phyloP scores from a whole-genome alignment of 78 protist species.

The Mastigamoeba balamuthi region DNA sequence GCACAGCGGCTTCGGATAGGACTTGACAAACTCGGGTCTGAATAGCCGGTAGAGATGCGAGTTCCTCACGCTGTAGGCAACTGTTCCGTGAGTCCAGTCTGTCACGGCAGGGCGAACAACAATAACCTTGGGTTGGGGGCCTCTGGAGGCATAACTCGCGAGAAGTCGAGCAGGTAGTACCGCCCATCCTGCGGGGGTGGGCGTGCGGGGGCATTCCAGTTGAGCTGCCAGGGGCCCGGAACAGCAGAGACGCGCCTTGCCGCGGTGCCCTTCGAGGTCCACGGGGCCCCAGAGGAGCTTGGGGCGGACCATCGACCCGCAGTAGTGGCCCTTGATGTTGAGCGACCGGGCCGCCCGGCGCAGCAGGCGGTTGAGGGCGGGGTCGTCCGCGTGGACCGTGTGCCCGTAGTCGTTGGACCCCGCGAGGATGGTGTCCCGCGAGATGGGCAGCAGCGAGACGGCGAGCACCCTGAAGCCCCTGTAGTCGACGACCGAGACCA shows the following conservation, averaged over 20 bases:
- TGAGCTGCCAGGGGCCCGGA: constrained; percentile 45
- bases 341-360: constrained; percentile 4
- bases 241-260: not conserved
- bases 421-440: constrained; percentile 13
- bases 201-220: too few species aligned
- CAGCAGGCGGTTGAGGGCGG: not conserved
- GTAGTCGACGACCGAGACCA: constrained; percentile 58
- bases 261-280: constrained; percentile 1
- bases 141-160: constrained; percentile 40
- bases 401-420: constrained; percentile 47
- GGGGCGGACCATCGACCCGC: constrained; percentile 16
- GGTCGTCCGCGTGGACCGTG: constrained; percentile 23
- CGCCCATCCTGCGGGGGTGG: constrained; percentile 28
- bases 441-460: constrained; percentile 44
- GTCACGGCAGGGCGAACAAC: not conserved
- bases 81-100: too few species aligned
- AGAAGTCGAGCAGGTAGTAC: constrained; percentile 44
- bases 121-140: constrained; percentile 26
- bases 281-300: constrained; percentile 1
- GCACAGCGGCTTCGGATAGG: constrained; percentile 27
- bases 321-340: constrained; percentile 17
- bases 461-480: constrained; percentile 51
- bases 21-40: constrained; percentile 59
- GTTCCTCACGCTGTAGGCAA: too few species aligned
- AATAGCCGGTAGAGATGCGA: constrained; percentile 40